Percentiles rank a stretch among this genome's conserved stretches.
Evolutionary conservation across 441 rosid genomes (phyloP).

Genomic region (Raphanus hybrid): DNA sequence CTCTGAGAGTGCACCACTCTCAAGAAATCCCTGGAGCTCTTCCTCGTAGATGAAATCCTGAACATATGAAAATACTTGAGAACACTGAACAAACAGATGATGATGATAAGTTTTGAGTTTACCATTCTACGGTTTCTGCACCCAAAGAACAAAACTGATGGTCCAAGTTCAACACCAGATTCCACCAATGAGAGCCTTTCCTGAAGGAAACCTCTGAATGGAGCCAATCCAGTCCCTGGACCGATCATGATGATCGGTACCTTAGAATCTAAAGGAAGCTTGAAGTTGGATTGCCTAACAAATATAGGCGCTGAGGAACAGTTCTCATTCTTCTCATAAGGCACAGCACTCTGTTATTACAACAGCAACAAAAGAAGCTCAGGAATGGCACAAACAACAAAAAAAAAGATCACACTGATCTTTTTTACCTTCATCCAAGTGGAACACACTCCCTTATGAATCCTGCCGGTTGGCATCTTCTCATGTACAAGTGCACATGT

Average conservation of each 20-base stretch:
- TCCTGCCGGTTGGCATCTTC: slow-evolving; percentile 81
- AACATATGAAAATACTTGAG: not conserved
- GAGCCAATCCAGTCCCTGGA: slow-evolving; percentile 98
- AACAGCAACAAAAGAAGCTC: not conserved
- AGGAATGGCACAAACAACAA: slow-evolving; percentile 10
- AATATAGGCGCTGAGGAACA: slow-evolving; percentile 88
- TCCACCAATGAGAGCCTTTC: slow-evolving; percentile 85
- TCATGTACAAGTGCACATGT: slow-evolving; percentile 94
- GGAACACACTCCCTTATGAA: slow-evolving; percentile 96
- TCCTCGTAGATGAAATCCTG: slow-evolving; percentile 96
- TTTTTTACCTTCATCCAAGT: slow-evolving; percentile 97
- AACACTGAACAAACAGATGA: slow-evolving; percentile 15
- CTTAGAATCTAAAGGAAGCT: slow-evolving; percentile 76
- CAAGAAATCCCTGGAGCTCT: slow-evolving; percentile 71
- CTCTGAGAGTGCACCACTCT: slow-evolving; percentile 84
- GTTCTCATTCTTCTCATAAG: slow-evolving; percentile 62
- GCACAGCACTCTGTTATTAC: slow-evolving; percentile 65
- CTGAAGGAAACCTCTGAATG: slow-evolving; percentile 98
- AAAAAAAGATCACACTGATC: not conserved
- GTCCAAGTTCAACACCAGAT: slow-evolving; percentile 82
- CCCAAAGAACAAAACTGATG: slow-evolving; percentile 87
- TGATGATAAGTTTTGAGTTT: slow-evolving; percentile 7
- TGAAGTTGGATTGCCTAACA: slow-evolving; percentile 93
- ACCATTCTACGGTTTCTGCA: slow-evolving; percentile 93
- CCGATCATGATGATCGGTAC: slow-evolving; percentile 96